Evolutionary conservation across 768 basidiomycete genomes (phyloP).

Genomic region (Candolleomyces aberdarensis): DNA sequence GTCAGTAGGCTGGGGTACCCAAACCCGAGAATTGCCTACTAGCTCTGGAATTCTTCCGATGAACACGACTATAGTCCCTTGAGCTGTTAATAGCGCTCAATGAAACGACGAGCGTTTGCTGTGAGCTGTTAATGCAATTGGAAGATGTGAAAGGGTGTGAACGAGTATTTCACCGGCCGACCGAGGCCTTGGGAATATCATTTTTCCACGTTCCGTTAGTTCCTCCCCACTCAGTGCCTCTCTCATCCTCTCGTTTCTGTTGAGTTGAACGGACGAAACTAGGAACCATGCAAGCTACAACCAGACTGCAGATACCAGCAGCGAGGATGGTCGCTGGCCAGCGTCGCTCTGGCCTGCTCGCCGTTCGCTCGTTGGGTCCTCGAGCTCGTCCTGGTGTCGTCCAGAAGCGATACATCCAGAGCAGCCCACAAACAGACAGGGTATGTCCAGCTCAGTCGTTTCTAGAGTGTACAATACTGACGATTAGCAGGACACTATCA

Average conservation of each 20-base stretch:
- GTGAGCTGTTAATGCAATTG: neutral
- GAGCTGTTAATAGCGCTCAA: no score
- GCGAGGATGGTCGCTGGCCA: constrained; percentile 2
- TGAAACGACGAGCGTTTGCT: no score
- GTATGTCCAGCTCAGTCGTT: constrained; percentile 36
- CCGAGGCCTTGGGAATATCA: neutral
- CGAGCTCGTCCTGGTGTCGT: neutral
- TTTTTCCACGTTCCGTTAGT: neutral
- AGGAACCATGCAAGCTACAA: neutral
- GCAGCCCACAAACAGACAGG: constrained; percentile 71
- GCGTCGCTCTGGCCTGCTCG: neutral
- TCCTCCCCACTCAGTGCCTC: neutral
- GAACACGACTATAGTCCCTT: no score
- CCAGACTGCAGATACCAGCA: constrained; percentile 1
- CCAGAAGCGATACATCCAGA: constrained; percentile 24
- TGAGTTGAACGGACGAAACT: neutral
- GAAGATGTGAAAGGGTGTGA: neutral
- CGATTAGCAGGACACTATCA: constrained; percentile 96
- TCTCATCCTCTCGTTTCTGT: neutral
- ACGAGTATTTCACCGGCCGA: neutral
- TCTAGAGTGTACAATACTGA: constrained; percentile 1
- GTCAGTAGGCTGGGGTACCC: no score
- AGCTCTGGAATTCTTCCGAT: no score
- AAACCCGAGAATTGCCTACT: no score
- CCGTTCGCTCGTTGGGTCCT: neutral